Base-by-base conservation (phyloP, 148 eudicot genomes). In the Nepenthes mirabilis region DNA sequence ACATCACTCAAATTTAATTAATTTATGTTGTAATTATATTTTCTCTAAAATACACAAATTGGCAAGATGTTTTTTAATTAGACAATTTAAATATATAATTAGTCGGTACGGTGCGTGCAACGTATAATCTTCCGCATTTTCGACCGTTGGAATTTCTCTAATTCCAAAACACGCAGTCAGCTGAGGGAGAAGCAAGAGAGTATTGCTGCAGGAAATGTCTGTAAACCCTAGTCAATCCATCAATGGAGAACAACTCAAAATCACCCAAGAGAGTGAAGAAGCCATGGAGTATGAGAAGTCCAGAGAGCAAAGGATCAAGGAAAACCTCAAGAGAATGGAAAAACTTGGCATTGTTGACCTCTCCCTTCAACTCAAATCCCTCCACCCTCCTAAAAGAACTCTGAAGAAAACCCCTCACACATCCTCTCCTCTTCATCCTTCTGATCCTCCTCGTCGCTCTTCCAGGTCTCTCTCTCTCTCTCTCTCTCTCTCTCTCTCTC, bases 261-360 rank as follows among this genome's bases (percentile, higher is more conserved):
- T 12, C 58, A 40, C 4, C 45, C 45, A 8, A 40, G 40, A 12
- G 47, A 40, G 8, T 56, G 45, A 45, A 34, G 53, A 59, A 23
- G 37, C 43, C 2, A 74, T 83, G 3, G 79, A 63, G 8, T 91
- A 91, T 49, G 98, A 91, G 68, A 72, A 73, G 65, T 65, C 35
- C 3, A 82, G 98, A 52, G 88, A 85, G 55, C 74, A 82, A 59
- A 80, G 96, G 73, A 91, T 91, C 71, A 85, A 74, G 50, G 90
- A 82, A 63, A 91, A 91, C 69, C 77, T 74, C 3, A 80, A 76
- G 53, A 72, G 91, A 3, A 74, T 91, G 82, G 75, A 85, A 47
- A 85, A 91, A 62, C 83, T 91, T 0, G 98, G 98, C 51, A 83
- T 91, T 61, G 43, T 76, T 0, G 80, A 83, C 55, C 88, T 91